Evolutionary conservation across 345 rosid genomes (phyloP), one percentile per base, ranked within the genome.

Genomic region (Salix arbutifolia): DNA sequence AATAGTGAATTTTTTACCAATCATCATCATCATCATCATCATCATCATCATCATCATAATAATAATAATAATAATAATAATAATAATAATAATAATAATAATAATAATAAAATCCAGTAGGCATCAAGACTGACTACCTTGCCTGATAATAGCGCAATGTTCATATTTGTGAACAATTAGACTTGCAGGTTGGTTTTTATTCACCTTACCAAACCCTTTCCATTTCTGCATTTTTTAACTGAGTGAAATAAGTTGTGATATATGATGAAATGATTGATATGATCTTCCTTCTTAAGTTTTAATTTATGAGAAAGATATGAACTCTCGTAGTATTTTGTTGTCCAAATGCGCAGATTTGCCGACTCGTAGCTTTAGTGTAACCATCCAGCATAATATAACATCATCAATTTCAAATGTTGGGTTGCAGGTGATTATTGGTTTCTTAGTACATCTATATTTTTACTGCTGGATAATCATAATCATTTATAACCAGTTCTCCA

Each of bases 391-490:
- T 71, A 85, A 75, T 77, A 85, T 95, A 86, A 89, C 91, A 60
- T 95, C 99, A 66, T 80, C 93, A 23, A 91, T 95, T 82, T 90
- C 80, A 17, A 69, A 77, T 74, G 97, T 89, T 76, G 99, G 99
- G 71, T 85, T 95, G 77, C 98, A 92, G 95, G 98, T 87, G 76
- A 77, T 48, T 12, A 19, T 73, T 61, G 60, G 19, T 74, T 66
- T 77, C 50, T 72, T 44, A 42, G 69, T 67, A 19, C 26, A 62
- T 4, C 69, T 64, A 70, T 9, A 40, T 33, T 67, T n/a, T 17
- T 21, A 17, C 11, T 76, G 46, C 42, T 7, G 21, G 17, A 19
- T 72, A 28, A 65, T 25, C 16, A 19, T 17, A 28, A 52, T 25
- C 16, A 19, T 17, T 8, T 67, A 10, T 50, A 72, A 35, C 44